A percentile compares a stretch with the other conserved stretches of the same genome.
Conservation (phyloP, 257 asterid genomes). For the Forsythia suspensa region DNA sequence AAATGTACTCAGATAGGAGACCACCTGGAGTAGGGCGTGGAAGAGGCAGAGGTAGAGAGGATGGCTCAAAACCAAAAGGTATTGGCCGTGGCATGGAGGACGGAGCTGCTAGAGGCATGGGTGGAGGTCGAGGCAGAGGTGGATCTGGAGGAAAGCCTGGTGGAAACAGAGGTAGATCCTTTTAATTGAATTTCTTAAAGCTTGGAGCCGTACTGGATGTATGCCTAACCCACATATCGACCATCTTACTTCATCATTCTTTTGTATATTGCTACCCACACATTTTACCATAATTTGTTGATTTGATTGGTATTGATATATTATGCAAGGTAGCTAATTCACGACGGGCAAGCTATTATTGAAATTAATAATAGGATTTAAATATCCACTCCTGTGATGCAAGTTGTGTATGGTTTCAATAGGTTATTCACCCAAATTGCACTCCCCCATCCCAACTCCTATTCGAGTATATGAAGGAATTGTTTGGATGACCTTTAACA, state of each 20-base stretch:
- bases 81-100: conserved; percentile 59
- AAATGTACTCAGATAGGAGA: conserved; percentile 48
- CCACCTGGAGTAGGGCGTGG: conserved; percentile 76
- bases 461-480: no score
- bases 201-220: background rate
- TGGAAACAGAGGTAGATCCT: conserved; percentile 38
- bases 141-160: background rate
- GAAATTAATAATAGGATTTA: background rate
- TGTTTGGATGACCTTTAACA: no score
- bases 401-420: no score
- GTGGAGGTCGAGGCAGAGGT: conserved; percentile 48
- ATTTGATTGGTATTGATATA: no score
- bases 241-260: no score
- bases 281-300: no score
- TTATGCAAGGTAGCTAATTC: no score
- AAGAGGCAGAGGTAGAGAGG: conserved; percentile 66
- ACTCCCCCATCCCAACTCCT: no score
- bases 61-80: conserved; percentile 45
- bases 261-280: no score
- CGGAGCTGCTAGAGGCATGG: conserved; percentile 51
- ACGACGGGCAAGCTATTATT: background rate
- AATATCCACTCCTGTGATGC: background rate
- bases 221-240: background rate
- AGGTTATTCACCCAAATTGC: no score
- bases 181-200: background rate